Evolutionary conservation across 163 green algal genomes (phyloP), one percentile per base, ranked within the genome.

Genomic region (Scenedesmus sp.): DNA sequence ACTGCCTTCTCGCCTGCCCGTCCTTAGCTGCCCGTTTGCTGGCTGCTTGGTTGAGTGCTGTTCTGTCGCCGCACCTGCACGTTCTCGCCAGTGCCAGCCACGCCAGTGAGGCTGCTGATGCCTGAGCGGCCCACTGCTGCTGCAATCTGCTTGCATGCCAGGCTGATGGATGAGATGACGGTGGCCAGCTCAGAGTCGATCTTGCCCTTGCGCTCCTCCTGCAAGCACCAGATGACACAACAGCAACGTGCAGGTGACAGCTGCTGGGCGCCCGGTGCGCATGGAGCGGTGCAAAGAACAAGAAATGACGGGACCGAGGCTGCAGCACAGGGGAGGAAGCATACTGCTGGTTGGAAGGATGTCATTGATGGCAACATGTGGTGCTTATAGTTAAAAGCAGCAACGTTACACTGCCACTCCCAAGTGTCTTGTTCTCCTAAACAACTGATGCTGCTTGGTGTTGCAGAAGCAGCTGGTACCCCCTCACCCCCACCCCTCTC

Each of bases 121-220:
- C 98, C 97, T 37, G 97, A 95, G 35, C 97, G 94, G 89, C 97
- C 97, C 24, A 99, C 98, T 53, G 99, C 95, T 80, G 95, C 97
- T 13, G 96, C 94, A 83, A 99, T 99, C 94, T 99, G 97, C 96
- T 99, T 99, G 97, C 98, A 99, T 9, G 98, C 98, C 61, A 98
- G 89, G 18, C 96, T 92, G 89, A 99, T 98, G 94, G 97, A 99
- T 40, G 96, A 98, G 53, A 99, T 94, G 49, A 99, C 98, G 33
- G 96, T 96, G 12, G 97, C 97, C 87, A 99, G 94, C 96, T 99
- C 98, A 82, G 92, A 94, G 92, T 99, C 96, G 46, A 99, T 96
- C 26, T 92, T 96, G 51, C 97, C 98, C 84, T 96, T 94, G 80
- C 93, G 85, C 95, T 99, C 95, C 93, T 99, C 94, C 96, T 99